Conservation (phyloP, 176 grass and related monocot species). For the Olyra latifolia region DNA sequence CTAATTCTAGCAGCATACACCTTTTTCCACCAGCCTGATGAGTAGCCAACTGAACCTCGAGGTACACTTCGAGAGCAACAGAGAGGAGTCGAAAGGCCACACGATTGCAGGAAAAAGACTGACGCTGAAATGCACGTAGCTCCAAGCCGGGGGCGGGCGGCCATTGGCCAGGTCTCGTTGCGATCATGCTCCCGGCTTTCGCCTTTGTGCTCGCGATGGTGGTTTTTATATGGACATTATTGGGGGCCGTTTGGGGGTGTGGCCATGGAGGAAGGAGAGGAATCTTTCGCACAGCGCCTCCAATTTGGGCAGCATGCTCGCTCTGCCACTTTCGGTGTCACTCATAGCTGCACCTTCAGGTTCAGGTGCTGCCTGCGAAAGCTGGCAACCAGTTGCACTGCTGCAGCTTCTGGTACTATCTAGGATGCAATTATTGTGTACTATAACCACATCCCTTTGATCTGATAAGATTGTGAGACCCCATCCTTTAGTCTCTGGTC, state of each 20-base stretch:
- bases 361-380: conserved; percentile 39
- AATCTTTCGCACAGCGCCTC: conserved; percentile 22
- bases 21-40: neutral
- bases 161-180: neutral
- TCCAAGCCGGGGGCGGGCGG: neutral
- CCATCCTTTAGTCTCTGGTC: neutral
- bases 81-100: conserved; percentile 3
- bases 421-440: conserved; percentile 41
- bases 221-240: conserved; percentile 42
- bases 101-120: neutral
- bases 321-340: neutral
- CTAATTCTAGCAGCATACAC: neutral
- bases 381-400: neutral
- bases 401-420: neutral
- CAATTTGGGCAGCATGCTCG: neutral
- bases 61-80: neutral
- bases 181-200: conserved; percentile 9
- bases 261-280: conserved; percentile 3
- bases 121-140: conserved; percentile 39
- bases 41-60: neutral
- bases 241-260: neutral
- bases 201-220: neutral
- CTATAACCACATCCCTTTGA: neutral
- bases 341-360: neutral
- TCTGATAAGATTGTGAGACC: conserved; percentile 16